Evolutionary conservation across 139 green algal genomes (phyloP), one percentile per base, ranked within the genome.

Genomic region (Mesotaenium endlicherianum): DNA sequence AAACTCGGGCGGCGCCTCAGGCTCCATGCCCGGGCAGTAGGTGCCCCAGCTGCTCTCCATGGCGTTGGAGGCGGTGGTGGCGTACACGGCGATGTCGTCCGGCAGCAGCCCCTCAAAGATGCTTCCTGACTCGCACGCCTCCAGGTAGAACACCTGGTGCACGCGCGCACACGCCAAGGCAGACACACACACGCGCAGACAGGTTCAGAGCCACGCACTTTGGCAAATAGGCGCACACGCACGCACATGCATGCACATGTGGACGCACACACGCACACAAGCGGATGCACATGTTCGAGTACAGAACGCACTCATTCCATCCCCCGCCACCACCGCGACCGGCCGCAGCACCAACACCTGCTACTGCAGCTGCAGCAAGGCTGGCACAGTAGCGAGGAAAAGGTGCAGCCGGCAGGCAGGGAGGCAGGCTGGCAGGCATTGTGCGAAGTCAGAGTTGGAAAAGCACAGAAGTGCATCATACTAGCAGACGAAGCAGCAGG

Each of bases 121-220:
- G 90, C 83, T 93, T 47, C 95, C 95, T 8, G 82, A 91, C 85
- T 98, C 95, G 77, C 95, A 98, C 0, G 95, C 95, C 89, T 98
- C 94, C 2, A 97, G 89, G 90, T 96, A 96, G 69, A 92, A 75
- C n/a, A 88, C 79, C 79, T 86, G 79, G 8, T 57, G 2, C 34
- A 26, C 16, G 50, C 36, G 26, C 41, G 53, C 53, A 26, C 20
- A 64, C 20, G 26, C 20, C 20, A 34, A 26, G 26, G 26, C 26
- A 64, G 26, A 26, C 26, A 64, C 20, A 64, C 20, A 26, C 20
- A 64, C 20, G 26, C 20, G 26, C 53, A 64, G 53, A 64, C 20
- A 26, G 26, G 53, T 34, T 20, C 20, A 64, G 26, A 26, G 53
- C 20, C 20, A 64, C 53, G 53, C 53, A 64, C 20, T 34, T 34